Evolutionary conservation across 305 asterid genomes (phyloP).

Genomic region (Striga hermonthica): DNA sequence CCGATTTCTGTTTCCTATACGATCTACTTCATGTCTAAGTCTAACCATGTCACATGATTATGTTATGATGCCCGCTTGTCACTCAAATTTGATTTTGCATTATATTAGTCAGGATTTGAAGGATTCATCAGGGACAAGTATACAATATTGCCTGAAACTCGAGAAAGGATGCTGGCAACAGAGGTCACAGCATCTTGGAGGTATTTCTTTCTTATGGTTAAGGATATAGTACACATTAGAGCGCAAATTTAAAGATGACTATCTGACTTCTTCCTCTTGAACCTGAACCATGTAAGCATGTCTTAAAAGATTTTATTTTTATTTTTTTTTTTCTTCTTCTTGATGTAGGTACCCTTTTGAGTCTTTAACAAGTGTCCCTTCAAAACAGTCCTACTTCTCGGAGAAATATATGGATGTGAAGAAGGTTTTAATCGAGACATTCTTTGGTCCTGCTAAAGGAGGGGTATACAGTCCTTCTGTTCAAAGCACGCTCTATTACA

Average conservation of each 20-base stretch:
- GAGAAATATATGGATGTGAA: conserved; percentile 69
- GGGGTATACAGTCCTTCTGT: conserved; percentile 98
- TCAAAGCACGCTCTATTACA: conserved; percentile 76
- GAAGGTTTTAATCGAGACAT: conserved; percentile 56
- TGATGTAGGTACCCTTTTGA: conserved; percentile 64
- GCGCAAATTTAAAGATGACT: conserved; percentile 15
- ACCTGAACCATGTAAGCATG: conserved; percentile 16
- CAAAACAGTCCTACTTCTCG: conserved; percentile 48
- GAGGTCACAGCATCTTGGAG: conserved; percentile 92
- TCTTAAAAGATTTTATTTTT: conserved; percentile 17
- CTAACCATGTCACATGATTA: conserved; percentile 1
- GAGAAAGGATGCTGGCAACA: conserved; percentile 91
- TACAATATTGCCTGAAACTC: conserved; percentile 90
- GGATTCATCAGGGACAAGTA: conserved; percentile 80
- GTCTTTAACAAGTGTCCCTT: conserved; percentile 58
- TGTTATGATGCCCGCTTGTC: conserved; percentile 22
- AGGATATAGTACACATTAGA: conserved; percentile 8
- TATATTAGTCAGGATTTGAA: conserved; percentile 91
- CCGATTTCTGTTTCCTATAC: conserved; percentile 7
- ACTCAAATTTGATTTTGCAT: conserved; percentile 30
- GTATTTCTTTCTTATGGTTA: conserved; percentile 32
- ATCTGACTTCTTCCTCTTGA: conserved; percentile 21
- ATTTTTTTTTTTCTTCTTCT: too few relatives aligned
- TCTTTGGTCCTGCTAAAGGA: conserved; percentile 71
- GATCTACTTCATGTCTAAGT: background rate